A percentile compares a stretch with the other conserved stretches of the same genome.
Evolutionary conservation across 1,284 basidiomycete genomes (phyloP).

Genomic region (Fomitopsis betulina): DNA sequence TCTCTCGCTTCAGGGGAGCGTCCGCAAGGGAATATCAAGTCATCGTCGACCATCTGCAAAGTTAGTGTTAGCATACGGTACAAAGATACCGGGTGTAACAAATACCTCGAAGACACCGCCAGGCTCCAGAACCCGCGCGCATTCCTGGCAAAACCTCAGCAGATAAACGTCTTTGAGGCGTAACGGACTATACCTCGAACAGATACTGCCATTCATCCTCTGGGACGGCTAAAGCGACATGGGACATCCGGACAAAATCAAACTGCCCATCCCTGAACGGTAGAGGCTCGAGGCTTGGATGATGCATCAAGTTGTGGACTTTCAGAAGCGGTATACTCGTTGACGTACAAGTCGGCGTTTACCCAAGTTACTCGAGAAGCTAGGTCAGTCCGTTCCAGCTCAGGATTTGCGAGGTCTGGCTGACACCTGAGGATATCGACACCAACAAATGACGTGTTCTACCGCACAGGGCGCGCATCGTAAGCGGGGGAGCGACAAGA

Average conservation of each 20-base stretch:
- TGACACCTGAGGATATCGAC: slow-evolving; percentile 55
- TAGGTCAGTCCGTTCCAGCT: slow-evolving; percentile 29
- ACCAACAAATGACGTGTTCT: slow-evolving; percentile 56
- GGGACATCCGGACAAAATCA: slow-evolving; percentile 59
- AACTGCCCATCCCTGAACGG: slow-evolving; percentile 56
- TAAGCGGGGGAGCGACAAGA: neutral
- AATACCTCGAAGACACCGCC: slow-evolving; percentile 61
- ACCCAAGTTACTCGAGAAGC: slow-evolving; percentile 56
- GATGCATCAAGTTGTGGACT: neutral
- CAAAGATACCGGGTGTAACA: neutral
- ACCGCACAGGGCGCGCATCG: slow-evolving; percentile 22
- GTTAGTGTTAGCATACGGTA: neutral
- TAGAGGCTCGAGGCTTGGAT: slow-evolving; percentile 50
- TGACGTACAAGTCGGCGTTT: slow-evolving; percentile 58
- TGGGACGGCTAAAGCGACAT: slow-evolving; percentile 62
- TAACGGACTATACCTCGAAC: slow-evolving; percentile 25
- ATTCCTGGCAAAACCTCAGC: slow-evolving; percentile 40
- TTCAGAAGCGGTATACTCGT: neutral
- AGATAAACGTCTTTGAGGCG: neutral
- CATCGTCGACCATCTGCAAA: slow-evolving; percentile 62
- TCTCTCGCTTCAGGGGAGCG: neutral
- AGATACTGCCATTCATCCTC: slow-evolving; percentile 52
- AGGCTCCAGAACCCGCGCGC: slow-evolving; percentile 56
- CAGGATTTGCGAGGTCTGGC: slow-evolving; percentile 43
- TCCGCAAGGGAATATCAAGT: slow-evolving; percentile 61